Evolutionary conservation across 768 basidiomycete genomes (phyloP), one percentile per base, ranked within the genome.

Genomic region (Ramaria sp.): DNA sequence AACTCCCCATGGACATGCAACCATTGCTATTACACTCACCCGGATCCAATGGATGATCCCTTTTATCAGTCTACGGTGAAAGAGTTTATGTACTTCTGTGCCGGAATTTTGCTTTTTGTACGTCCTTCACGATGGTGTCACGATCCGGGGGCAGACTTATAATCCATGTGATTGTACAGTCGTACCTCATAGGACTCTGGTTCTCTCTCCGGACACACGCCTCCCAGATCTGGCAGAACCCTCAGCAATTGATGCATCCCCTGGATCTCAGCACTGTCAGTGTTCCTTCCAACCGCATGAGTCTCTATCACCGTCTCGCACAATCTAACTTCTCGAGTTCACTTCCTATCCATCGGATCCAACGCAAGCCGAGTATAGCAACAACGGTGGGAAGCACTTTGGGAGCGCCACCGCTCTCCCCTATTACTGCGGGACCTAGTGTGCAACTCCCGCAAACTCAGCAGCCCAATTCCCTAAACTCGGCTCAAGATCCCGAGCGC

Each of bases 201-300:
- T 99, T 99, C 73, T 97, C 96, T 37, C 81, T 99, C 16, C 85
- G 91, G 45, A 99, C 96, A 1, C 96, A 99, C 65, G 96, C 96
- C 6, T 83, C 87, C 13, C 96, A 98, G 65, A 99, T 99, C 61
- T 99, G 96, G 96, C 93, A 98, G 65, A 97, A 98, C 65, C 94
- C 94, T 2, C 92, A 87, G 57, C 85, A 82, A 47, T 73, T 93
- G 2, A 68, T 92, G 50, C 81, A 89, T 36, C 71, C 78, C 2
- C 67, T 79, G 50, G 88, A 89, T 42, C 63, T 84, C 16, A 25
- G 25, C 18, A 73, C 79, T 5, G 65, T 71, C 15, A 72, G 72
- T 5, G 20, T 57, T 1, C 60, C 62, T 8, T 58, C 64, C 27
- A 72, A 76, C 25, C 79, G 88, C 36, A 60, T 78, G 39, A 85